A percentile compares a stretch with the other conserved stretches of the same genome.
These are phyloP conservation scores for Pestalotiopsis sp. DNA, from an alignment of 2,329 filamentous ascomycete genomes.

Conservation along the genomic window DNA sequence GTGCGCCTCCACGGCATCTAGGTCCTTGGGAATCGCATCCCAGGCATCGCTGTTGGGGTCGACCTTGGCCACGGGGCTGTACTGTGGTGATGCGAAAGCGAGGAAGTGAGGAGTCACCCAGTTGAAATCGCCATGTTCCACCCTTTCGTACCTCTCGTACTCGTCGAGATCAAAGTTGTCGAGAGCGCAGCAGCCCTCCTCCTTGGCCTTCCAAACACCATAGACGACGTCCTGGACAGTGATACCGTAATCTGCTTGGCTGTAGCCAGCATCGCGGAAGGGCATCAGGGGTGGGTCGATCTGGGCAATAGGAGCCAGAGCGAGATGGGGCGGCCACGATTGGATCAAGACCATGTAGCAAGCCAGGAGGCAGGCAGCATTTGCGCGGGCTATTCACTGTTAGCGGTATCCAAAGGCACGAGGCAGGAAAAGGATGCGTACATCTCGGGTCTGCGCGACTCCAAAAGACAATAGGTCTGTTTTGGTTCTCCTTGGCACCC, in stretches of 20 bases:
- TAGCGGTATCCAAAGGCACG: constrained; percentile 23
- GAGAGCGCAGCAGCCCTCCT: constrained; percentile 86
- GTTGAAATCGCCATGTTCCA: constrained; percentile 99
- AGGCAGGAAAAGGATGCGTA: constrained; percentile 43
- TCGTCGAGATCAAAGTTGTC: constrained; percentile 96
- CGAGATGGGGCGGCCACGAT: constrained; percentile 94
- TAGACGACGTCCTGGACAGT: constrained; percentile 98
- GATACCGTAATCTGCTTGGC: constrained; percentile 94
- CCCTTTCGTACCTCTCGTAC: constrained; percentile 93
- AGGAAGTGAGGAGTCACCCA: constrained; percentile 96
- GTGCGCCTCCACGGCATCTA: constrained; percentile 72
- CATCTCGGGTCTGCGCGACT: constrained; percentile 90
- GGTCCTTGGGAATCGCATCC: constrained; percentile 72
- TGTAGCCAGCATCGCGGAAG: constrained; percentile 97
- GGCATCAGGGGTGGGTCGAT: constrained; percentile 98
- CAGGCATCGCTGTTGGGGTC: constrained; percentile 74
- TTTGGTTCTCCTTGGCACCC: constrained; percentile 86
- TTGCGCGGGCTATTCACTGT: constrained; percentile 70
- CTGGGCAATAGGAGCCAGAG: constrained; percentile 92
- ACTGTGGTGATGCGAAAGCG: constrained; percentile 93
- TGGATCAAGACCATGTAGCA: constrained; percentile 99
- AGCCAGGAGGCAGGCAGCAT: constrained; percentile 91
- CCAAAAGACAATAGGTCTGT: constrained; percentile 93
- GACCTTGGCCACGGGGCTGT: constrained; percentile 74
- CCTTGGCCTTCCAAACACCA: constrained; percentile 98